These are phyloP conservation scores for Avena sativa DNA, from an alignment of 176 grass and related monocot genomes.

Conservation along the genomic window DNA sequence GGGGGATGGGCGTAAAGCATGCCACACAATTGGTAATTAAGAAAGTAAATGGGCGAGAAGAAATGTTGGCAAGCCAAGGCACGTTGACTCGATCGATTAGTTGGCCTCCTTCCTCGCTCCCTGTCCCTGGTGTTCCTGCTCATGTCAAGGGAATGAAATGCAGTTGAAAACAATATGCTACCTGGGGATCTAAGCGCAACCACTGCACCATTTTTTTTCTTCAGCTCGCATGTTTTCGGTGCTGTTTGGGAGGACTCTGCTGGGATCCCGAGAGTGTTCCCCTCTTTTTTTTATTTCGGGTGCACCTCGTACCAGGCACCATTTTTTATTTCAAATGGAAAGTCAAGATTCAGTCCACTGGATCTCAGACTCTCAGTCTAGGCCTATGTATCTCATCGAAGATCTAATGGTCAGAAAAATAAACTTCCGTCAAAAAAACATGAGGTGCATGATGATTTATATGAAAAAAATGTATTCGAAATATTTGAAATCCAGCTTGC, in stretches of 20 bases:
- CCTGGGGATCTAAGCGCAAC: background rate
- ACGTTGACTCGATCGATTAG: constrained; percentile 43
- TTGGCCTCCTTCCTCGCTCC: constrained; percentile 36
- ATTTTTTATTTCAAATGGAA: background rate
- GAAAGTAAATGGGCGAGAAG: constrained; percentile 52
- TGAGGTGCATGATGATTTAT: background rate
- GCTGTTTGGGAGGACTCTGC: background rate
- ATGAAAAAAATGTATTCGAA: background rate
- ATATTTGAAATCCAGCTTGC: background rate
- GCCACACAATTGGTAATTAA: constrained; percentile 55
- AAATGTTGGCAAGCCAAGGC: constrained; percentile 42
- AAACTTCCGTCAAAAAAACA: background rate
- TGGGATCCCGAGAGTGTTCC: background rate
- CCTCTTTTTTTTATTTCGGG: background rate
- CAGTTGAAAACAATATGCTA: constrained; percentile 15
- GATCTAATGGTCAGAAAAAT: background rate
- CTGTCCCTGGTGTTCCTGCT: constrained; percentile 47
- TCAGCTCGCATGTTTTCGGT: constrained; percentile 8
- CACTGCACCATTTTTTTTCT: background rate
- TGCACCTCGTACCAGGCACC: background rate
- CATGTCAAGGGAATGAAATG: constrained; percentile 46
- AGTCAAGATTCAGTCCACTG: background rate
- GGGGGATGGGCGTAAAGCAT: constrained; percentile 61
- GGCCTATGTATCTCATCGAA: background rate
- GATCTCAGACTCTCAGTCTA: background rate